Percentiles rank a stretch among this genome's conserved stretches.
Conservation (phyloP, 2,329 filamentous ascomycete species). For the Amauroascus niger region DNA sequence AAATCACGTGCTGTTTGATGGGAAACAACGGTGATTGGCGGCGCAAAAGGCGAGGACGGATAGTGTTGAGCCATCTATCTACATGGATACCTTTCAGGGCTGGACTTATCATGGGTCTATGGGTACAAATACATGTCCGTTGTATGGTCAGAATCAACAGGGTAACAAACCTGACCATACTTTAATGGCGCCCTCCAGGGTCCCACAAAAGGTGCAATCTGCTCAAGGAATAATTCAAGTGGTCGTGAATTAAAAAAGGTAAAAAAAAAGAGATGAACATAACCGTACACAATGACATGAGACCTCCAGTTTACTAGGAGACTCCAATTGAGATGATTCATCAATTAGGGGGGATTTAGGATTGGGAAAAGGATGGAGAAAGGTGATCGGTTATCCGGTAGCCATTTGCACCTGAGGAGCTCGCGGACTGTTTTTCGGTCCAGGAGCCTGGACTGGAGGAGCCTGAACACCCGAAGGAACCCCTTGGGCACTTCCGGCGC, state of each 20-base stretch:
- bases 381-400: slow-evolving; percentile 22
- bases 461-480: slow-evolving; percentile 20
- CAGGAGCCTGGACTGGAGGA: slow-evolving; percentile 19
- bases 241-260: slow-evolving; percentile 7
- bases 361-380: background rate
- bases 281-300: slow-evolving; percentile 7
- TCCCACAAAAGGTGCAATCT: background rate
- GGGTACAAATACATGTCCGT: slow-evolving; percentile 6
- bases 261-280: background rate
- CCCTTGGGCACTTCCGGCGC: slow-evolving; percentile 36
- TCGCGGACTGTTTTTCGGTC: slow-evolving; percentile 35
- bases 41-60: too few species aligned
- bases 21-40: background rate
- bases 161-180: background rate
- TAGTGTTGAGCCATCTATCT: background rate
- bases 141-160: background rate
- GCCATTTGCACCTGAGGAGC: slow-evolving; percentile 35
- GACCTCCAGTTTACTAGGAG: background rate
- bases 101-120: background rate
- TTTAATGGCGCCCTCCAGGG: background rate
- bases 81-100: background rate
- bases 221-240: background rate
- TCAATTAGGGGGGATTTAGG: background rate
- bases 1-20: background rate
- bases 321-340: background rate